phyloP scores from a whole-genome alignment of 1,284 basidiomycete species.

The Fomitiporia mediterranea region DNA sequence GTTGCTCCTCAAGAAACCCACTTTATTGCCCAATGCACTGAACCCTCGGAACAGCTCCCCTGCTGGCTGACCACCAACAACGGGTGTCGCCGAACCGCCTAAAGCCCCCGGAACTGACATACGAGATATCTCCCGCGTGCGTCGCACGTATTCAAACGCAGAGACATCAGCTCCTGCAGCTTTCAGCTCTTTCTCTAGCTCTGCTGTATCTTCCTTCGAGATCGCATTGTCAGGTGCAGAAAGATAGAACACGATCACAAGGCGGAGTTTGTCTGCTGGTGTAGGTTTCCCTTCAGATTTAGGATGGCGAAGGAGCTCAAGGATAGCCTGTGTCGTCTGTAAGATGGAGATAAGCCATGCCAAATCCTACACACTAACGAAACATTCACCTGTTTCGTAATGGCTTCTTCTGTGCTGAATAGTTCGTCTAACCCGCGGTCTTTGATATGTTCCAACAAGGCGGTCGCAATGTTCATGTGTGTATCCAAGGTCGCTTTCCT shows the following conservation, averaged over 20 bases:
- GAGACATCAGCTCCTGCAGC: conserved; percentile 75
- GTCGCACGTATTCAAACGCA: conserved; percentile 91
- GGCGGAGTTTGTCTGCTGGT: conserved; percentile 84
- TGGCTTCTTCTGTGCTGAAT: conserved; percentile 94
- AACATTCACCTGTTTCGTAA: conserved; percentile 66
- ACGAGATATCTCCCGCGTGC: conserved; percentile 84
- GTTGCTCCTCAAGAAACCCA: conserved; percentile 36
- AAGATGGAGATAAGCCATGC: conserved; percentile 1
- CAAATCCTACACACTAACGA: not conserved
- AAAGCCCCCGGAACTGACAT: conserved; percentile 52
- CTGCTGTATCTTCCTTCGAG: conserved; percentile 81
- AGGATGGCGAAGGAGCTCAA: conserved; percentile 74
- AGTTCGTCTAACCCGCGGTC: conserved; percentile 92
- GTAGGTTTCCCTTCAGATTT: conserved; percentile 65
- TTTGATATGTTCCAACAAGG: conserved; percentile 94
- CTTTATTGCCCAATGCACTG: conserved; percentile 86
- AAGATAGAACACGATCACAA: conserved; percentile 92
- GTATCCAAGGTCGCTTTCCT: conserved; percentile 96
- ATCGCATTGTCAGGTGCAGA: conserved; percentile 78
- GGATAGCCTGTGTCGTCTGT: conserved; percentile 73
- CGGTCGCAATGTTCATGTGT: conserved; percentile 99
- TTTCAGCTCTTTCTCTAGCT: conserved; percentile 85
- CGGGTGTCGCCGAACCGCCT: conserved; percentile 71
- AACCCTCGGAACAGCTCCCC: conserved; percentile 89
- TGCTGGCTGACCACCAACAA: conserved; percentile 62